A percentile compares a stretch with the other conserved stretches of the same genome.
Conservation (phyloP, 2,329 filamentous ascomycete species). For the Paraphaeosphaeria minitans region DNA sequence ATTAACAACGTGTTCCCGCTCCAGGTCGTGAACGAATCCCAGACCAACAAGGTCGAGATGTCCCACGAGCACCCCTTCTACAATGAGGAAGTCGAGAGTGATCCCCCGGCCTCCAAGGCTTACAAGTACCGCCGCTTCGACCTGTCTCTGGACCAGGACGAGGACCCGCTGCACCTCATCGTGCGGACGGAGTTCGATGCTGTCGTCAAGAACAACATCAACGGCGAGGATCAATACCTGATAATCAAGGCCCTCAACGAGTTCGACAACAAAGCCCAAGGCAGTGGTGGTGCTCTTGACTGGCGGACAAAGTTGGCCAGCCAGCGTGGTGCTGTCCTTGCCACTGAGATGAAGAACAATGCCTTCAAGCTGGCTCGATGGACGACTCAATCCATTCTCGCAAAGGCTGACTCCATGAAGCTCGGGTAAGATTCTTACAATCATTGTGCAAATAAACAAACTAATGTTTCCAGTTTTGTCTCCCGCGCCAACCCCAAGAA, state of each 20-base stretch:
- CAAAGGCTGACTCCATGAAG: conserved; percentile 98
- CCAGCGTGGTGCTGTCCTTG: conserved; percentile 94
- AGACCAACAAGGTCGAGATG: conserved; percentile 80
- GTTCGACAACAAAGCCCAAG: conserved; percentile 97
- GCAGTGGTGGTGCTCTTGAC: conserved; percentile 91
- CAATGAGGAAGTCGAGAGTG: conserved; percentile 88
- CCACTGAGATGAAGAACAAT: conserved; percentile 99
- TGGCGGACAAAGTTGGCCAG: conserved; percentile 94
- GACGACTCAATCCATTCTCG: conserved; percentile 96
- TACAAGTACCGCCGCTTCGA: conserved; percentile 99
- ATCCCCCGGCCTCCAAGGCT: conserved; percentile 91
- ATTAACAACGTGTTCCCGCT: conserved; percentile 99
- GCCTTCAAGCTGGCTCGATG: conserved; percentile 97
- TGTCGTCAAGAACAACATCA: conserved; percentile 92
- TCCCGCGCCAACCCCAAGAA: conserved; percentile 91
- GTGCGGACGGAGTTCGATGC: conserved; percentile 96
- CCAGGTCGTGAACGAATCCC: conserved; percentile 87
- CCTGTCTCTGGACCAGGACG: conserved; percentile 85
- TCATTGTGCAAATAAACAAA: background rate
- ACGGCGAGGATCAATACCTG: conserved; percentile 87
- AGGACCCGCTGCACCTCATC: conserved; percentile 89
- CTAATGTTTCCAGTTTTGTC: conserved; percentile 72
- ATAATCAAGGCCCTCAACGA: conserved; percentile 97
- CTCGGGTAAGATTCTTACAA: conserved; percentile 70
- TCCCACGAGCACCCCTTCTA: conserved; percentile 95